A percentile compares a stretch with the other conserved stretches of the same genome.
These are phyloP conservation scores for Magnolia changhungtana DNA, from an alignment of 164 flowering plant genomes.

Conservation along the genomic window DNA sequence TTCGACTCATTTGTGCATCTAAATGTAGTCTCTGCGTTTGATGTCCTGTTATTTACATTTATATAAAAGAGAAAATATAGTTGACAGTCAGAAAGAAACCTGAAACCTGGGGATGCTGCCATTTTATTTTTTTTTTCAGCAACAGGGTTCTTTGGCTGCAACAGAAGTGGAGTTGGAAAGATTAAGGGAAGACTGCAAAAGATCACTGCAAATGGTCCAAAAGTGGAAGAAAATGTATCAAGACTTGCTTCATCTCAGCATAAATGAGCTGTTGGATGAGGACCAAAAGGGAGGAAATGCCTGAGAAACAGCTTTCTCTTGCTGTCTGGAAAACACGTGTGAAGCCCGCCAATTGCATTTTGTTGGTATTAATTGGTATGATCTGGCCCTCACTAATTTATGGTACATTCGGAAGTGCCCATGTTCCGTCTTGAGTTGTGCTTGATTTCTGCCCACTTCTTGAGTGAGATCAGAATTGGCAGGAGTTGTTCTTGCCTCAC, in stretches of 20 bases:
- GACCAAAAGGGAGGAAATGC: slow-evolving; percentile 9
- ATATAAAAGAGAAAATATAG: too few relatives aligned
- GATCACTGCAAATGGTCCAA: slow-evolving; percentile 51
- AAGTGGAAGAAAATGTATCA: slow-evolving; percentile 69
- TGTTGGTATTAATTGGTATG: too few relatives aligned
- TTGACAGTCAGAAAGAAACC: background rate
- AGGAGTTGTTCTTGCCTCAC: too few relatives aligned
- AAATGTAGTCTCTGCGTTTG: background rate
- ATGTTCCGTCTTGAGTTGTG: too few relatives aligned
- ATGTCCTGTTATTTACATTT: background rate
- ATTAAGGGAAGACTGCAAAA: slow-evolving; percentile 44
- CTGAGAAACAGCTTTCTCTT: background rate
- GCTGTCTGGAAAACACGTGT: background rate
- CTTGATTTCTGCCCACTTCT: too few relatives aligned
- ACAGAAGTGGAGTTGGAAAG: slow-evolving; percentile 64
- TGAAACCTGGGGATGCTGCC: background rate
- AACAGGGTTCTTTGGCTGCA: slow-evolving; percentile 65
- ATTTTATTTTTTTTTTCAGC: slow-evolving; percentile 33
- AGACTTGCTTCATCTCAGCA: slow-evolving; percentile 52
- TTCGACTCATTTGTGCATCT: too few relatives aligned
- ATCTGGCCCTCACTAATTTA: too few relatives aligned
- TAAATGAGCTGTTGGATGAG: slow-evolving; percentile 49
- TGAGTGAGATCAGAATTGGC: too few relatives aligned
- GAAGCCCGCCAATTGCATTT: background rate
- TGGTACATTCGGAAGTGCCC: too few relatives aligned